phyloP scores from a whole-genome alignment of 345 rosid genomes.

The thale cress (Arabidopsis thaliana) region TAIR10.1 NC_003075.7:7918001-7918500 shows the following conservation, averaged over 20 bases:
- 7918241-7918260: conserved; percentile 62
- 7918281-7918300: conserved; percentile 64
- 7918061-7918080: conserved; percentile 64
- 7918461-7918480: conserved; percentile 59
- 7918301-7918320: conserved; percentile 70
- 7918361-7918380: conserved; percentile 54
- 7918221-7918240: conserved; percentile 53
- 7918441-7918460: conserved; percentile 50
- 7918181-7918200: conserved; percentile 69
- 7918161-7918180: conserved; percentile 47
- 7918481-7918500: conserved; percentile 47
- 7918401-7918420: conserved; percentile 44
- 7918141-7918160: conserved; percentile 51
- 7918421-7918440: conserved; percentile 41
- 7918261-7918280: conserved; percentile 54
- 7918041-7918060: conserved; percentile 59
- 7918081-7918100: conserved; percentile 63
- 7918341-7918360: conserved; percentile 56
- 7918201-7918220: conserved; percentile 50
- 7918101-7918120: conserved; percentile 62
- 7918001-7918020: conserved; percentile 65
- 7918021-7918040: conserved; percentile 52
- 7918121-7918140: conserved; percentile 54
- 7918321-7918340: conserved; percentile 51
- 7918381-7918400: conserved; percentile 45